phyloP scores from a whole-genome alignment of 73 alveolate genomes.

The Tetrahymena elliotti region DNA sequence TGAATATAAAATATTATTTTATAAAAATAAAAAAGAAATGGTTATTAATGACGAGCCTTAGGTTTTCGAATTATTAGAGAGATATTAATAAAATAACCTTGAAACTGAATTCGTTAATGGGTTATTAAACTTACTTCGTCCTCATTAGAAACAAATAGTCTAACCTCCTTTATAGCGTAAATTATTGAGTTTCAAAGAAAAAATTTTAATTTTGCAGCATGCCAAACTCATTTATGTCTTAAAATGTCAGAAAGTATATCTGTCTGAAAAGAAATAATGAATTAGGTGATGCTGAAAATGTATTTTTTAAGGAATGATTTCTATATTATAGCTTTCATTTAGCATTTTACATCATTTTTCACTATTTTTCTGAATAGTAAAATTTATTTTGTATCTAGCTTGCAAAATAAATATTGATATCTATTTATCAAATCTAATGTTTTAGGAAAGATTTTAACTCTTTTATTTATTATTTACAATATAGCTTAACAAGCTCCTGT shows the following conservation, averaged over 20 bases:
- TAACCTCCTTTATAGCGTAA: neutral
- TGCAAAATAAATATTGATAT: neutral
- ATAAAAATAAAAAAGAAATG: neutral
- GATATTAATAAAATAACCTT: neutral
- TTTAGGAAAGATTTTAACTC: too few species aligned
- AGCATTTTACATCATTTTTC: neutral
- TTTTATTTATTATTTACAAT: too few species aligned
- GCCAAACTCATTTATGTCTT: neutral
- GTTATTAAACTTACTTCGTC: neutral
- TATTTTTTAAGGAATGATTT: too few species aligned
- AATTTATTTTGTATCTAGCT: too few species aligned
- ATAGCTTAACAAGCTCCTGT: neutral
- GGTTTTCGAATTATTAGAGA: neutral
- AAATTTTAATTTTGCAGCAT: neutral
- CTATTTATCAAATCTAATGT: too few species aligned
- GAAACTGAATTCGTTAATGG: neutral
- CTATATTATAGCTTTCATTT: too few species aligned
- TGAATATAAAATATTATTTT: neutral
- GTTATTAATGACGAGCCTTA: neutral
- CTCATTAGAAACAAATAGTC: neutral
- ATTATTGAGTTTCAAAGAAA: neutral
- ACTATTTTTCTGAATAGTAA: neutral
- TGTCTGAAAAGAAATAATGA: too few species aligned
- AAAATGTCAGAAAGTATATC: too few species aligned
- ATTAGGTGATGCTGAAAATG: neutral